Percentiles rank a stretch among this genome's conserved stretches.
These are phyloP conservation scores for Madurella fahalii DNA, from an alignment of 2,329 filamentous ascomycete species.

Conservation along the genomic window DNA sequence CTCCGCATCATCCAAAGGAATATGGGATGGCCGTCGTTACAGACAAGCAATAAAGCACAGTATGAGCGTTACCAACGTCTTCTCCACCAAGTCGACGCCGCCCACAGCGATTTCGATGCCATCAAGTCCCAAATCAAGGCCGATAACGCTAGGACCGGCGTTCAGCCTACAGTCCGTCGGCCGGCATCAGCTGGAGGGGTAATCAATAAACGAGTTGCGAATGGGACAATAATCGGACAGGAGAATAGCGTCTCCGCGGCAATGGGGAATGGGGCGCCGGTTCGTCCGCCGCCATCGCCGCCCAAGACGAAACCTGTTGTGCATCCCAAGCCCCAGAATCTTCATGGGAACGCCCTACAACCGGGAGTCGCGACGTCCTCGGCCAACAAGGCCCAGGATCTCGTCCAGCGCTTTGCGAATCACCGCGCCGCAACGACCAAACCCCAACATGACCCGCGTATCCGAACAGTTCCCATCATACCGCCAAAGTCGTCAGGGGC, in stretches of 20 bases:
- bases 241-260: background rate
- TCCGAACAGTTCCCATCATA: constrained; percentile 45
- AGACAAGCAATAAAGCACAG: constrained; percentile 48
- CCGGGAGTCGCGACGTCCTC: constrained; percentile 30
- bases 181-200: background rate
- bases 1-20: constrained; percentile 73
- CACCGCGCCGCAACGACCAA: constrained; percentile 39
- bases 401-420: constrained; percentile 55
- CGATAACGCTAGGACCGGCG: constrained; percentile 60
- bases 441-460: constrained; percentile 49
- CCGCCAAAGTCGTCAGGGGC: constrained; percentile 29
- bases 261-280: constrained; percentile 18
- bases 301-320: constrained; percentile 43
- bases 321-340: constrained; percentile 63
- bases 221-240: background rate
- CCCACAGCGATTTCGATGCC: constrained; percentile 48
- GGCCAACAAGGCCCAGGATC: constrained; percentile 41
- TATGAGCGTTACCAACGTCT: constrained; percentile 47
- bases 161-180: constrained; percentile 37
- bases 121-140: constrained; percentile 59
- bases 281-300: constrained; percentile 20
- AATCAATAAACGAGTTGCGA: background rate
- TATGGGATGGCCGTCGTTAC: constrained; percentile 65
- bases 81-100: constrained; percentile 46
- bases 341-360: constrained; percentile 58